Evolutionary conservation across 495 filamentous ascomycete species (phyloP).

Genomic region (Hypoxylon crocopeplum): DNA sequence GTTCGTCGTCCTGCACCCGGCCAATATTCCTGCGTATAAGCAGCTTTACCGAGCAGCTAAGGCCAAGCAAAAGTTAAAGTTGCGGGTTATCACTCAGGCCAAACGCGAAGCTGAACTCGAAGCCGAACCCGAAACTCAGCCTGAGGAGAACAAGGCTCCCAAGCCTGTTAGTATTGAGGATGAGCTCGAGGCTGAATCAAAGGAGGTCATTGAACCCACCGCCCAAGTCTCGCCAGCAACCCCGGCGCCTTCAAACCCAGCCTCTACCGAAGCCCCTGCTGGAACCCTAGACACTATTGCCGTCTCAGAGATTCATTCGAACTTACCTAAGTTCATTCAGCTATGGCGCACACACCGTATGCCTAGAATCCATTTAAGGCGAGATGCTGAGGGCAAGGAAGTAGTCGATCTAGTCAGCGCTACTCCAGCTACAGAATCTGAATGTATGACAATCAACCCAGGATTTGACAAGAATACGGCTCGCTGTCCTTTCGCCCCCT

Average conservation of each 20-base stretch:
- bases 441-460: too few species aligned
- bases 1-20: conserved; percentile 79
- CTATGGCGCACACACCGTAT: conserved; percentile 34
- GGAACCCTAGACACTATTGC: conserved; percentile 16
- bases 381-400: conserved; percentile 29
- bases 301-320: conserved; percentile 30
- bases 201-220: conserved; percentile 11
- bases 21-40: conserved; percentile 87
- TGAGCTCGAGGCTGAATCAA: conserved; percentile 38
- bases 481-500: conserved; percentile 16
- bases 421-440: not conserved
- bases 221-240: not conserved
- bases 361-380: conserved; percentile 34
- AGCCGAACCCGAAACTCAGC: conserved; percentile 25
- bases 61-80: conserved; percentile 95
- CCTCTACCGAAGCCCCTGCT: not conserved
- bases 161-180: conserved; percentile 54
- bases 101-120: conserved; percentile 6
- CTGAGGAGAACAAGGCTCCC: conserved; percentile 34
- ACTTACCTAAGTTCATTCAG: conserved; percentile 33
- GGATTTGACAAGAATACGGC: not conserved
- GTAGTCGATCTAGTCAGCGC: conserved; percentile 33
- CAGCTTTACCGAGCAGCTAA: conserved; percentile 96
- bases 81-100: conserved; percentile 68
- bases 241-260: not conserved